phyloP scores from a whole-genome alignment of 2,329 filamentous ascomycete species.

The Scopulariopsis brevicaulis region DNA sequence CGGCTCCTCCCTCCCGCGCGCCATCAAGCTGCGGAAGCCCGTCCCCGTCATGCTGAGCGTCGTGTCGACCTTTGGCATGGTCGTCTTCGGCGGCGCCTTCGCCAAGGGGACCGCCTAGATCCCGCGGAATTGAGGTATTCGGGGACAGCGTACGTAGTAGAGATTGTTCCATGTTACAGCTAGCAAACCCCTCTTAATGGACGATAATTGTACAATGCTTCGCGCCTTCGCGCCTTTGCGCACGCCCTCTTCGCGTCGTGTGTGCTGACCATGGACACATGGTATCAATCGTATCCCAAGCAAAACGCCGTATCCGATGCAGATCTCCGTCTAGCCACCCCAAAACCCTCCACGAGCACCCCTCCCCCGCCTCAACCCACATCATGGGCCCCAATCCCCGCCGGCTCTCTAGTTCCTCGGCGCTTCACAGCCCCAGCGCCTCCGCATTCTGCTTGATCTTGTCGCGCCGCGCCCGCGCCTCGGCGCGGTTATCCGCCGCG shows the following conservation, averaged over 20 bases:
- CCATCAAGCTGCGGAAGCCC: slow-evolving; percentile 73
- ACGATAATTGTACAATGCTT: background rate
- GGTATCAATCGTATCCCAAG: background rate
- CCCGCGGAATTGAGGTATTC: too few relatives aligned
- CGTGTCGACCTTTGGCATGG: slow-evolving; percentile 66
- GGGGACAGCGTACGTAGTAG: background rate
- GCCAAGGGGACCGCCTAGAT: slow-evolving; percentile 23
- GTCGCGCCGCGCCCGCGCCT: slow-evolving; percentile 56
- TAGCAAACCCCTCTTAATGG: background rate
- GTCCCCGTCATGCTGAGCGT: slow-evolving; percentile 71
- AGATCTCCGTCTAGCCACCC: background rate
- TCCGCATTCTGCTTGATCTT: slow-evolving; percentile 65
- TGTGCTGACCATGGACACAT: background rate
- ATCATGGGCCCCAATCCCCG: background rate
- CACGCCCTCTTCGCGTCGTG: background rate
- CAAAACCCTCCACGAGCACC: background rate
- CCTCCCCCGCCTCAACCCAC: background rate
- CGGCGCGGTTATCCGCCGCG: slow-evolving; percentile 62
- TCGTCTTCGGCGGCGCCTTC: slow-evolving; percentile 67
- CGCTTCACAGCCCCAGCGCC: slow-evolving; percentile 22
- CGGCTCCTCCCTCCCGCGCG: slow-evolving; percentile 75
- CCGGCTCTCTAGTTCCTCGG: background rate
- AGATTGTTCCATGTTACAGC: background rate
- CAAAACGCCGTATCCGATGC: background rate
- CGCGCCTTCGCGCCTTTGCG: background rate